Percentiles rank a stretch among this genome's conserved stretches.
Conservation (phyloP, 176 grass and related monocot genomes). For the Echinochloa phyllopogon region DNA sequence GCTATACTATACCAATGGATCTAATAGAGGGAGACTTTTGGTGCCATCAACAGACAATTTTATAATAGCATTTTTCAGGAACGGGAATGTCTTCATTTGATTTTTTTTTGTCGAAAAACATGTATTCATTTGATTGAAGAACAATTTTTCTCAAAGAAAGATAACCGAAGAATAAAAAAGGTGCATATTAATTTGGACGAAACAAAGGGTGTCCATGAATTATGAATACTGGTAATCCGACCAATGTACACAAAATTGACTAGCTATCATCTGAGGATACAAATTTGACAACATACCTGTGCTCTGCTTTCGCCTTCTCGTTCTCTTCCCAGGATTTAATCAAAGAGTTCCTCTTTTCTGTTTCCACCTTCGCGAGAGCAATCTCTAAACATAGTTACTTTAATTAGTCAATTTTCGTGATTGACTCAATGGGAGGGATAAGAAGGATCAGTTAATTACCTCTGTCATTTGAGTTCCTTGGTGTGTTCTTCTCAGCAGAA, state of each 20-base stretch:
- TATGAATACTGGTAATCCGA: background rate
- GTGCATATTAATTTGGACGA: background rate
- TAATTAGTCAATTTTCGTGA: slow-evolving; percentile 3
- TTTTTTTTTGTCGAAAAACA: no score
- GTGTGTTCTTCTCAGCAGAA: slow-evolving; percentile 24
- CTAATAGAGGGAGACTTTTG: background rate
- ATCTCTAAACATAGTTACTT: slow-evolving; percentile 50
- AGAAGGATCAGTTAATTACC: slow-evolving; percentile 30
- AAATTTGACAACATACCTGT: slow-evolving; percentile 58
- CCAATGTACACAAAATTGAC: background rate
- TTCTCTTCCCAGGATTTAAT: slow-evolving; percentile 92
- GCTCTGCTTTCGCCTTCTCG: slow-evolving; percentile 78
- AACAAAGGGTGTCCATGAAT: background rate
- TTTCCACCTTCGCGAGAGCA: slow-evolving; percentile 70
- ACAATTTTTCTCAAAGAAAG: background rate
- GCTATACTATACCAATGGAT: background rate
- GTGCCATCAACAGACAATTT: background rate
- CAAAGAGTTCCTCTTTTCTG: slow-evolving; percentile 69
- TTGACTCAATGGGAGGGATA: background rate
- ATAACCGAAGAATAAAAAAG: background rate
- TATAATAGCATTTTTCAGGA: background rate
- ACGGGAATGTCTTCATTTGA: background rate
- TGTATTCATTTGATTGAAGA: background rate
- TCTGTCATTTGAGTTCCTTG: slow-evolving; percentile 64
- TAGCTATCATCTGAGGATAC: background rate